phyloP scores from a whole-genome alignment of 768 basidiomycete species.

The Boletus bicolor region DNA sequence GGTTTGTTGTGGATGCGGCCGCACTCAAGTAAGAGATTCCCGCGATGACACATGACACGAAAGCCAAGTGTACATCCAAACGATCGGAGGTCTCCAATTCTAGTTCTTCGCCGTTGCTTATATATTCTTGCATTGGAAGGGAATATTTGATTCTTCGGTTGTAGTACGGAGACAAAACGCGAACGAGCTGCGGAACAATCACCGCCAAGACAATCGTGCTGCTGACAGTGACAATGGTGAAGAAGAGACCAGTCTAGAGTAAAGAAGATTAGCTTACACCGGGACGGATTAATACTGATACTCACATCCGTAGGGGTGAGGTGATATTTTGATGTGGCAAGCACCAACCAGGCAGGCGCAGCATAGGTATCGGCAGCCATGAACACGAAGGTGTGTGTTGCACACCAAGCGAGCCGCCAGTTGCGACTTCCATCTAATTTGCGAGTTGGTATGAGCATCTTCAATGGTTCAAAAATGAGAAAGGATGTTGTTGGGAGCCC shows the following conservation, averaged over 20 bases:
- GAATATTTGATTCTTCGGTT: background rate
- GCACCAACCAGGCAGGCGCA: conserved; percentile 17
- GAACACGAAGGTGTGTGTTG: conserved; percentile 25
- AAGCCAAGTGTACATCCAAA: conserved; percentile 29
- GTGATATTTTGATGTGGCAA: conserved; percentile 25
- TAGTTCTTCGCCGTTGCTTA: background rate
- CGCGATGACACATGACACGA: conserved; percentile 19
- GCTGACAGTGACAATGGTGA: conserved; percentile 18
- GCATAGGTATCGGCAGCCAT: conserved; percentile 15
- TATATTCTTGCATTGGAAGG: background rate
- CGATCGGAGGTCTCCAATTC: conserved; percentile 21
- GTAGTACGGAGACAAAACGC: conserved; percentile 28
- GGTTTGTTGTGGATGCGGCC: conserved; percentile 6
- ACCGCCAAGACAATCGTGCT: conserved; percentile 17
- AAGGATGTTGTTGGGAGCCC: background rate
- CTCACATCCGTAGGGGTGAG: conserved; percentile 29
- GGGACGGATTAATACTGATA: background rate
- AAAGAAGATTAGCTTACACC: background rate
- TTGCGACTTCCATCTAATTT: conserved; percentile 19
- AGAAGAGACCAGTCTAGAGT: conserved; percentile 27
- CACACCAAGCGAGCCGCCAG: conserved; percentile 32
- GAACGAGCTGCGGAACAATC: conserved; percentile 23
- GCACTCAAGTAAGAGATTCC: conserved; percentile 15
- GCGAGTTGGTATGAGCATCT: conserved; percentile 19
- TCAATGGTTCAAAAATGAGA: conserved; percentile 24